Evolutionary conservation across 108 stramenopile genomes (phyloP).

Genomic region (Conticribra weissflogii): DNA sequence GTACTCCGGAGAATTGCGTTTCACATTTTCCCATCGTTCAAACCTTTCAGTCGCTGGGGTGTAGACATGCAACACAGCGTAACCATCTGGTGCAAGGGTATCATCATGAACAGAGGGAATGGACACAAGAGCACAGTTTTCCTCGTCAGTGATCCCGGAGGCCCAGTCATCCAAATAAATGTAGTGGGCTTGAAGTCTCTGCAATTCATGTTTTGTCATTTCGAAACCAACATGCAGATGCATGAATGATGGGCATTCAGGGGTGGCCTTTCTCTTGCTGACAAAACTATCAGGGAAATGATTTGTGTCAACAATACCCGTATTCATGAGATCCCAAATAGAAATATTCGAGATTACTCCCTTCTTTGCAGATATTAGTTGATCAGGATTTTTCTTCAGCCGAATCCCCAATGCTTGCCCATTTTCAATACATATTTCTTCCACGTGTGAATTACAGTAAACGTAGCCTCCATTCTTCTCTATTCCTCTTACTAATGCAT

Average conservation of each 20-base stretch:
- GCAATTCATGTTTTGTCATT: slow-evolving; percentile 63
- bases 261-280: slow-evolving; percentile 54
- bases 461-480: slow-evolving; percentile 77
- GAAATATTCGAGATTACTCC: slow-evolving; percentile 77
- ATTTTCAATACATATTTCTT: slow-evolving; percentile 70
- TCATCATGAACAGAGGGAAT: slow-evolving; percentile 90
- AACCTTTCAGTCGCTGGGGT: slow-evolving; percentile 87
- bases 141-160: slow-evolving; percentile 72
- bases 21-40: slow-evolving; percentile 73
- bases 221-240: slow-evolving; percentile 88
- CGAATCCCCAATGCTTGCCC: slow-evolving; percentile 70
- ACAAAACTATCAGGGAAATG: slow-evolving; percentile 64
- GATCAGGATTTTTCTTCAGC: slow-evolving; percentile 36
- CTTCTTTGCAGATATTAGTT: slow-evolving; percentile 55
- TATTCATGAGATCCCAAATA: slow-evolving; percentile 70
- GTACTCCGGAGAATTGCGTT: slow-evolving; percentile 78
- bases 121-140: slow-evolving; percentile 84
- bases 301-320: slow-evolving; percentile 58
- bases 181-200: slow-evolving; percentile 77
- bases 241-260: slow-evolving; percentile 72
- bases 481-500: slow-evolving; percentile 87
- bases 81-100: slow-evolving; percentile 80
- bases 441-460: slow-evolving; percentile 64
- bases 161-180: slow-evolving; percentile 86
- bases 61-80: slow-evolving; percentile 86